phyloP scores from a whole-genome alignment of 2,329 filamentous ascomycete genomes.

The Fusarium buxicola region DNA sequence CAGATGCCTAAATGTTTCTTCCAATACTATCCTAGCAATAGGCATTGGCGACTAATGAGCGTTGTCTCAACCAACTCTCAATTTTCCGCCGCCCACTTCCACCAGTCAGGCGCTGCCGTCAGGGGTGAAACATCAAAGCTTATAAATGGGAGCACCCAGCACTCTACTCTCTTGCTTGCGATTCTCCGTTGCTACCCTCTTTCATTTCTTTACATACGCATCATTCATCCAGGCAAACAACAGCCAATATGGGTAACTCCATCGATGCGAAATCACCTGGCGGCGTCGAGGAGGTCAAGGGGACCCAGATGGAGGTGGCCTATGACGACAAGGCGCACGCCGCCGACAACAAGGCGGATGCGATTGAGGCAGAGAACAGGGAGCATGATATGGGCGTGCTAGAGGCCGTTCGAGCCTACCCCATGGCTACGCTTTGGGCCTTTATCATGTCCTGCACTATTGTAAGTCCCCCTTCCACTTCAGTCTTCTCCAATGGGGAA shows the following conservation, averaged over 20 bases:
- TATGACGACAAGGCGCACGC: constrained; percentile 35
- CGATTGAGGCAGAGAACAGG: constrained; percentile 52
- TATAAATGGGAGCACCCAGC: constrained; percentile 8
- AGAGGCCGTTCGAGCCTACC: constrained; percentile 54
- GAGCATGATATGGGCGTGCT: constrained; percentile 57
- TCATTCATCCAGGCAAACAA: constrained; percentile 20
- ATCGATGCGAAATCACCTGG: constrained; percentile 27
- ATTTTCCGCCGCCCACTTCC: constrained; percentile 7
- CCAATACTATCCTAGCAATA: constrained; percentile 15
- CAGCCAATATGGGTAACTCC: constrained; percentile 33
- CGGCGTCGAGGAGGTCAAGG: constrained; percentile 22
- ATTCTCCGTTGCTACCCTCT: not conserved
- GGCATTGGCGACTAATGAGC: constrained; percentile 14
- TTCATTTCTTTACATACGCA: constrained; percentile 12
- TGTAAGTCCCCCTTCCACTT: constrained; percentile 47
- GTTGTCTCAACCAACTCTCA: not conserved
- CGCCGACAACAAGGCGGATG: constrained; percentile 36
- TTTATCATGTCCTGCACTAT: constrained; percentile 64
- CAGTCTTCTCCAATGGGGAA: not conserved
- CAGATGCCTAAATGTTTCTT: constrained; percentile 38
- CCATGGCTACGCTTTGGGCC: constrained; percentile 60
- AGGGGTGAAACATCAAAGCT: not conserved
- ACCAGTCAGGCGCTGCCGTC: not conserved
- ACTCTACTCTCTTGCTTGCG: constrained; percentile 19
- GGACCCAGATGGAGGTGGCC: constrained; percentile 34